Evolutionary conservation across 345 rosid species (phyloP), one percentile per base, ranked within the genome.

Genomic region (Eucalyptus rudis): DNA sequence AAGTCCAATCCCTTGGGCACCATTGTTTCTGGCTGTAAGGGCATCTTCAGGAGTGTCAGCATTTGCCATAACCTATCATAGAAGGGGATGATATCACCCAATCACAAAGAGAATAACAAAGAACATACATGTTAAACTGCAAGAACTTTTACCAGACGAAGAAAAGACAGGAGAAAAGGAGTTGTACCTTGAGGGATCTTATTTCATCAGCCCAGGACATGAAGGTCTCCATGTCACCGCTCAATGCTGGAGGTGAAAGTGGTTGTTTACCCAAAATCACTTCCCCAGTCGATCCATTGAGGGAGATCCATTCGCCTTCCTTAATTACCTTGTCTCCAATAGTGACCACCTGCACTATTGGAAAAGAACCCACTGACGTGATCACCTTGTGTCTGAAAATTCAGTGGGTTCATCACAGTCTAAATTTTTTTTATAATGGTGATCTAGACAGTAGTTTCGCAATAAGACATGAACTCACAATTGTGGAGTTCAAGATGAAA

Each of bases 31-130:
- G 85, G 99, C 99, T 16, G 98, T 94, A 43, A 89, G 83, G 36
- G 99, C 99, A 90, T 97, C 99, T 87, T 96, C 99, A 86, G 99
- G 99, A 33, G 99, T 97, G 89, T 97, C 99, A 19, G 99, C 99
- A 93, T 97, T 97, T 86, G 99, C 99, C 99, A 97, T 97, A 76
- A 97, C 98, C 99, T 97, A 84, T 88, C 25, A 31, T 9, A 13
- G 89, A 86, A 52, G 3, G 13, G 64, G 3, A 52, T 29, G 45
- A 86, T 86, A 20, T 64, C 43, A 81, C 40, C 6, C 40, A 10
- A 7, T 86, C 64, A 51, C 44, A 40, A 29, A n/a, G 62, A 86
- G 45, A 29, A 49, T 51, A 51, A 51, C 87, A 47, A 49, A 49
- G 62, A 51, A 12, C 87, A 20, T 40, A 10, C 84, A 22, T 20